phyloP scores from a whole-genome alignment of 495 filamentous ascomycete species.

The Cercophora newfieldiana region DNA sequence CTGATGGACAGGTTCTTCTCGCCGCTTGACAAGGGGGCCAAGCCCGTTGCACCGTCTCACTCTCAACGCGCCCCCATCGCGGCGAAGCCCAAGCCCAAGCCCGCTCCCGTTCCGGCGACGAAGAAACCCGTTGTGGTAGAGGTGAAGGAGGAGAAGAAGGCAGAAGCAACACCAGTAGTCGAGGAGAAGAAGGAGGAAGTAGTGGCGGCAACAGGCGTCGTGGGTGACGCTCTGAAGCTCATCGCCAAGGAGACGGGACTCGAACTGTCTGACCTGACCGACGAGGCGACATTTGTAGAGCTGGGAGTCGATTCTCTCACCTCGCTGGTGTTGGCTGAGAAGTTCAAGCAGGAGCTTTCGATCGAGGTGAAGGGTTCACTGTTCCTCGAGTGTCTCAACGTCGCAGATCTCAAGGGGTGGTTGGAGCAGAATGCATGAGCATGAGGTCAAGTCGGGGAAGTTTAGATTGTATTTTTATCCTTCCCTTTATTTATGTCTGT shows the following conservation, averaged over 20 bases:
- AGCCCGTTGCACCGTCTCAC: neutral
- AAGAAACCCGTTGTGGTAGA: neutral
- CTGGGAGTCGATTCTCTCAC: constrained; percentile 53
- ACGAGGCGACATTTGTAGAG: constrained; percentile 39
- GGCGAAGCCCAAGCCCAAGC: neutral
- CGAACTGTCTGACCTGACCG: constrained; percentile 3
- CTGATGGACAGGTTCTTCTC: constrained; percentile 57
- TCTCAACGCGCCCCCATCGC: neutral
- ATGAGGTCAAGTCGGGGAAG: too few species aligned
- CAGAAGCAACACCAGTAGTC: constrained; percentile 24
- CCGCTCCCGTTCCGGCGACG: neutral
- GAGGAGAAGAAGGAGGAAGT: too few species aligned
- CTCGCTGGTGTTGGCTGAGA: constrained; percentile 41
- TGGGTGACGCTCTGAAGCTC: constrained; percentile 15
- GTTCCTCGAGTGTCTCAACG: constrained; percentile 47
- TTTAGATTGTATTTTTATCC: too few species aligned
- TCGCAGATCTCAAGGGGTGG: constrained; percentile 37
- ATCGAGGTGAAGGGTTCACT: constrained; percentile 38
- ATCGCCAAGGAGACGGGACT: constrained; percentile 19
- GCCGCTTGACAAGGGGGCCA: constrained; percentile 4
- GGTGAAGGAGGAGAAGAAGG: neutral
- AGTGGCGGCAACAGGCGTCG: constrained; percentile 9
- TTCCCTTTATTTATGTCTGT: too few species aligned
- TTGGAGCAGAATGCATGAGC: constrained; percentile 21
- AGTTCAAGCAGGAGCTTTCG: constrained; percentile 46